phyloP scores from a whole-genome alignment of 495 filamentous ascomycete genomes.

The Trichoderma reesei region DNA sequence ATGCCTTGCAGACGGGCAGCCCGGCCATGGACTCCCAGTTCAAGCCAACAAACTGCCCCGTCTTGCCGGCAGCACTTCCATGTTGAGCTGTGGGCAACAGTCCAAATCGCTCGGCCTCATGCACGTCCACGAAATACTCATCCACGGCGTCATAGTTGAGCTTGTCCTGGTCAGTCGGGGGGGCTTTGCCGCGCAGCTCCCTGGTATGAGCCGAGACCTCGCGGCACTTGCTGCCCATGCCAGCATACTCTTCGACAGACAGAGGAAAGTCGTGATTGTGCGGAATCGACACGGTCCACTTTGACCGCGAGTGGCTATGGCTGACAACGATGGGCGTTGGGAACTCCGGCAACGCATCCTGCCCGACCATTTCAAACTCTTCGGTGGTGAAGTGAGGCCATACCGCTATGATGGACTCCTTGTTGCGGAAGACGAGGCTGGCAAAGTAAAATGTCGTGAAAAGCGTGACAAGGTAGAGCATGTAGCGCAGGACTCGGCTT shows the following conservation, averaged over 20 bases:
- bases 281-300: slow-evolving; percentile 66
- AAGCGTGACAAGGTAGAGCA: slow-evolving; percentile 33
- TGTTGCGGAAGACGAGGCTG: slow-evolving; percentile 17
- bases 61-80: slow-evolving; percentile 16
- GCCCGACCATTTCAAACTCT: slow-evolving; percentile 43
- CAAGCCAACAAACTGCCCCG: slow-evolving; percentile 27
- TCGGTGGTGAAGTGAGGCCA: slow-evolving; percentile 25
- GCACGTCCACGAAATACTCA: slow-evolving; percentile 55
- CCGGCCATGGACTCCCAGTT: slow-evolving; percentile 24
- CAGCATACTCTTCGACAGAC: slow-evolving; percentile 44
- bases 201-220: slow-evolving; percentile 42
- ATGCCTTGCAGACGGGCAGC: slow-evolving; percentile 49
- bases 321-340: slow-evolving; percentile 51
- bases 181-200: slow-evolving; percentile 32
- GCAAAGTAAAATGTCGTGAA: slow-evolving; percentile 28
- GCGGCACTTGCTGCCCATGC: slow-evolving; percentile 50
- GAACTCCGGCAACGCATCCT: slow-evolving; percentile 39
- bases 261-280: slow-evolving; percentile 47
- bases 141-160: slow-evolving; percentile 49
- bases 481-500: slow-evolving; percentile 37
- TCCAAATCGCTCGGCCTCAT: slow-evolving; percentile 48
- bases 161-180: slow-evolving; percentile 29
- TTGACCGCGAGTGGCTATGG: slow-evolving; percentile 44
- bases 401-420: slow-evolving; percentile 20
- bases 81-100: slow-evolving; percentile 34